Evolutionary conservation across 306 rosid genomes (phyloP).

Genomic region (Malus sylvestris): DNA sequence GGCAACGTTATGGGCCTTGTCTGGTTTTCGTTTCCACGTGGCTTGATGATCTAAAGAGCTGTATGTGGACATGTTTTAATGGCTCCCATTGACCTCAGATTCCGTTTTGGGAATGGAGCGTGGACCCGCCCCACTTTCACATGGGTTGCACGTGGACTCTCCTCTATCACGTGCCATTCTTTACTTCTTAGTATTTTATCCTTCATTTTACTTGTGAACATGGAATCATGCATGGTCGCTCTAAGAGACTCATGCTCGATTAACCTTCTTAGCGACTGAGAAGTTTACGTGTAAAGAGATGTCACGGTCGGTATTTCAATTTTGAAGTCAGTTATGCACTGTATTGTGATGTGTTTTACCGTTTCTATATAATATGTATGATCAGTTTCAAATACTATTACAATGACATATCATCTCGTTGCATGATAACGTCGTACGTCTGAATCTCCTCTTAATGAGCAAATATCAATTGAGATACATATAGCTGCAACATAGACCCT

Average conservation of each 20-base stretch:
- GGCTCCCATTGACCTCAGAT: conserved; percentile 12
- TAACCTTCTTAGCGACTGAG: not conserved
- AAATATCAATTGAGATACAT: not conserved
- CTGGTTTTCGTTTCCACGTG: conserved; percentile 13
- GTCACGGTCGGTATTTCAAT: too few relatives aligned
- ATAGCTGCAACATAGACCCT: too few relatives aligned
- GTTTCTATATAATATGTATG: too few relatives aligned
- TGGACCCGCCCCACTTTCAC: conserved; percentile 38
- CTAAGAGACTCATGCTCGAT: not conserved
- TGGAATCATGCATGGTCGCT: not conserved
- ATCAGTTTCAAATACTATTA: too few relatives aligned
- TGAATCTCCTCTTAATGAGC: not conserved
- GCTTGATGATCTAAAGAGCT: conserved; percentile 6
- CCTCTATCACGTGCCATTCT: conserved; percentile 40
- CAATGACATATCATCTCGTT: too few relatives aligned
- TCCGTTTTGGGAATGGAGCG: conserved; percentile 13
- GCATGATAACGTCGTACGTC: too few relatives aligned
- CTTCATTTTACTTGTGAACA: not conserved
- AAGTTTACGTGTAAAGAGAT: too few relatives aligned
- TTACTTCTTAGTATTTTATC: not conserved
- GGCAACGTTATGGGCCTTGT: conserved; percentile 18
- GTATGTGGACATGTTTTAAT: conserved; percentile 19
- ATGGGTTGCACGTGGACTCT: conserved; percentile 49
- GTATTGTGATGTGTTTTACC: too few relatives aligned
- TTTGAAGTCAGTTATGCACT: too few relatives aligned